Evolutionary conservation across 305 asterid species (phyloP).

Genomic region (Solanum hybrid): DNA sequence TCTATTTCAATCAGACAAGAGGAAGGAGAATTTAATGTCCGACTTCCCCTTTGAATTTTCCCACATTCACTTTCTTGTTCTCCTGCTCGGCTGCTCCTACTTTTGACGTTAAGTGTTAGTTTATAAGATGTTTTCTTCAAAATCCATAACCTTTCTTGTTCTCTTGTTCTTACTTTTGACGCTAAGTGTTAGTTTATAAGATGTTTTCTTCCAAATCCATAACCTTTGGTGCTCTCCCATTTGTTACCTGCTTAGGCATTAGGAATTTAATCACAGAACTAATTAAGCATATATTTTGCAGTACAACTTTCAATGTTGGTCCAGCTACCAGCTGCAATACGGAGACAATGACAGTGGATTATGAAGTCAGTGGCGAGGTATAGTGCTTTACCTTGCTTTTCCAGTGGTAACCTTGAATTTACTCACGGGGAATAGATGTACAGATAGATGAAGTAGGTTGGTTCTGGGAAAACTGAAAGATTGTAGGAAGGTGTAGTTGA

Average conservation of each 20-base stretch:
- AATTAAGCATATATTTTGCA: constrained; percentile 32
- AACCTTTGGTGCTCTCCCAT: not conserved
- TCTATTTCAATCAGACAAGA: not conserved
- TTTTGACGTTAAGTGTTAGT: not conserved
- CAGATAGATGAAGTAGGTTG: not conserved
- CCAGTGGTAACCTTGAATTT: not conserved
- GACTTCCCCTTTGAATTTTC: not conserved
- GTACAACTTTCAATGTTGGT: constrained; percentile 57
- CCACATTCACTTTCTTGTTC: not conserved
- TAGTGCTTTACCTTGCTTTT: constrained; percentile 1
- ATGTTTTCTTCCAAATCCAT: not conserved
- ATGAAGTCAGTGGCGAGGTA: constrained; percentile 93
- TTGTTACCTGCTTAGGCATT: not conserved
- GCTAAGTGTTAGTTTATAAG: not conserved
- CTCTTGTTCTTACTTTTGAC: not conserved
- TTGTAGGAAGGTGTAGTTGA: not conserved
- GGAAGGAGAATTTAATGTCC: not conserved
- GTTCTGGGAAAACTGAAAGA: not conserved
- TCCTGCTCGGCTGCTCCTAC: not conserved
- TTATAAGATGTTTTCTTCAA: not conserved
- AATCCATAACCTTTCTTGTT: not conserved
- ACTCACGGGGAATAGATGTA: not conserved
- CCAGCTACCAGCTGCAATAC: constrained; percentile 44
- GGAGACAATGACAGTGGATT: constrained; percentile 34
- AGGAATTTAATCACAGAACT: not conserved